Conservation (phyloP, 2,329 filamentous ascomycete species). For the Bipolaris cookei region DNA sequence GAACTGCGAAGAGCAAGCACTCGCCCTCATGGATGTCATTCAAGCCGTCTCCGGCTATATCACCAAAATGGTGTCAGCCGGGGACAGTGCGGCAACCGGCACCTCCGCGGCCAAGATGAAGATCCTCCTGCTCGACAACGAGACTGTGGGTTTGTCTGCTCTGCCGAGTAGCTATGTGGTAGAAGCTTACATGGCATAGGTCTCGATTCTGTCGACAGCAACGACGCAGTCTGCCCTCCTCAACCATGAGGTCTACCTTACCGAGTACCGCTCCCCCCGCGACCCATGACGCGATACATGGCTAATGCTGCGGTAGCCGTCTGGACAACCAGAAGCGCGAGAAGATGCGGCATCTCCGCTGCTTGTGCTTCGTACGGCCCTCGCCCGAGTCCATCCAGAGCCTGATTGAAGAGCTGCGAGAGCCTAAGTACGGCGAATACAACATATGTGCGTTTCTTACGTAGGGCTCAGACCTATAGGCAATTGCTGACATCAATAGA, state of each 20-base stretch:
- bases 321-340: conserved; percentile 88
- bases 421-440: conserved; percentile 98
- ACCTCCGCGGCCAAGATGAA: conserved; percentile 92
- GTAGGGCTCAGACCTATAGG: neutral
- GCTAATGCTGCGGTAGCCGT: conserved; percentile 58
- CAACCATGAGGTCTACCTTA: conserved; percentile 97
- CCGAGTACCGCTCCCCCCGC: conserved; percentile 63
- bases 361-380: conserved; percentile 89
- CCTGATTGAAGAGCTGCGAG: conserved; percentile 91
- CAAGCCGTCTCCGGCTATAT: conserved; percentile 94
- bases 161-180: conserved; percentile 25
- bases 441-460: conserved; percentile 67
- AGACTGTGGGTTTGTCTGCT: conserved; percentile 71
- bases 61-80: conserved; percentile 89
- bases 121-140: conserved; percentile 89
- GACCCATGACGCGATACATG: conserved; percentile 9
- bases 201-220: conserved; percentile 91
- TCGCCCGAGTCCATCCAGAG: conserved; percentile 91
- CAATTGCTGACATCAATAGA: conserved; percentile 55
- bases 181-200: conserved; percentile 53
- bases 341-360: conserved; percentile 97
- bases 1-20: neutral
- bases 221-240: conserved; percentile 94
- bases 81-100: conserved; percentile 71
- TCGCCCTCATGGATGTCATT: conserved; percentile 81